Evolutionary conservation across 257 asterid genomes (phyloP).

Genomic region (Primulina tabacum): DNA sequence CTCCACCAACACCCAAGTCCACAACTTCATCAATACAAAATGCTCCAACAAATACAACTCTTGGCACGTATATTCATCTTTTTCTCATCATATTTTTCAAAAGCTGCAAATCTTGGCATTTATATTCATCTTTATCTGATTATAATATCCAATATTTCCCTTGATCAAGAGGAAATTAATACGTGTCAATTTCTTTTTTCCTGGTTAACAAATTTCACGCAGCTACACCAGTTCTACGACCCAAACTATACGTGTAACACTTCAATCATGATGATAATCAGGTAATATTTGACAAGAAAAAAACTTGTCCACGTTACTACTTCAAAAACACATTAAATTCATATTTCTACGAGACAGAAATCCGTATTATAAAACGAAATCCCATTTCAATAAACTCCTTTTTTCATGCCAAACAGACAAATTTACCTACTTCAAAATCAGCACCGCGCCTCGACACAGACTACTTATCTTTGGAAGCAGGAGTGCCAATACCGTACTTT

Average conservation of each 20-base stretch:
- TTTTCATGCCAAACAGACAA: not conserved
- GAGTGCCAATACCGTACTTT: constrained; percentile 64
- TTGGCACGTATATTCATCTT: not conserved
- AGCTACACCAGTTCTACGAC: not conserved
- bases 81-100: not conserved
- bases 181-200: too few species aligned
- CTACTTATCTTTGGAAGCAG: constrained; percentile 59
- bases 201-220: not conserved
- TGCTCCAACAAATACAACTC: too few species aligned
- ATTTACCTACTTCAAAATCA: not conserved
- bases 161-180: too few species aligned
- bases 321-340: not conserved
- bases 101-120: not conserved
- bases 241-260: not conserved
- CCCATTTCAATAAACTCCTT: not conserved
- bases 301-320: not conserved
- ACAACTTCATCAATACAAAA: not conserved
- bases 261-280: not conserved
- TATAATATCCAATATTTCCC: not conserved
- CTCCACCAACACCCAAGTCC: not conserved
- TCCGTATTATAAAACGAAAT: not conserved
- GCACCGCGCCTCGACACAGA: constrained; percentile 1
- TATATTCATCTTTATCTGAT: not conserved
- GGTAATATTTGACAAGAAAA: not conserved
- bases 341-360: too few species aligned